These are phyloP conservation scores for Penicillium samsonianum DNA, from an alignment of 495 filamentous ascomycete species.

Conservation along the genomic window DNA sequence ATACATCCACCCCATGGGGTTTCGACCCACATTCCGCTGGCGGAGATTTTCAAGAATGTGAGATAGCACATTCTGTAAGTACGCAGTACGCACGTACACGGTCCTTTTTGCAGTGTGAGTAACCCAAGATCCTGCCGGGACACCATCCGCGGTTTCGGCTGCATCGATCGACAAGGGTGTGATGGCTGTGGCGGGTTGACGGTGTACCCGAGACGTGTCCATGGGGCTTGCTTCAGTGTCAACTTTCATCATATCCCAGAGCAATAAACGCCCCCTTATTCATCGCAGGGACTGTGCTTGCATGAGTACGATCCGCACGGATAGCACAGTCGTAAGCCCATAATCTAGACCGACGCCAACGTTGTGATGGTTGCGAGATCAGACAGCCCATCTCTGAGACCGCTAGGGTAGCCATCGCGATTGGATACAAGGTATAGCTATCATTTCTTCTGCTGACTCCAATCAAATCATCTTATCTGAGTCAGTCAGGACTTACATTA, in stretches of 20 bases:
- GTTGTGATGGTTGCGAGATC: background rate
- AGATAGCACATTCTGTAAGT: constrained; percentile 2
- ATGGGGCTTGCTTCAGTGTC: constrained; percentile 1
- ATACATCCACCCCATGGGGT: constrained; percentile 11
- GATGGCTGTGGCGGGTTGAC: constrained; percentile 12
- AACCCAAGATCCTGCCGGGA: constrained; percentile 18
- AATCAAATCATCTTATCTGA: background rate
- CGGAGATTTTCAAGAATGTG: constrained; percentile 13
- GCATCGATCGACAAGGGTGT: constrained; percentile 18
- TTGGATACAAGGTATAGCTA: background rate
- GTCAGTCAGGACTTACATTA: background rate
- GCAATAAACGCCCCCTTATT: background rate
- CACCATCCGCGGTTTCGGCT: constrained; percentile 14
- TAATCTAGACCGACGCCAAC: constrained; percentile 3
- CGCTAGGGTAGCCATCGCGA: background rate
- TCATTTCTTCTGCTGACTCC: constrained; percentile 1
- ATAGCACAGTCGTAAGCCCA: constrained; percentile 6
- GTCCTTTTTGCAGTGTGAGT: constrained; percentile 23
- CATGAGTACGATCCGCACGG: background rate
- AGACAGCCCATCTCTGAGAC: constrained; percentile 5
- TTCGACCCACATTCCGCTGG: constrained; percentile 8
- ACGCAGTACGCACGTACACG: constrained; percentile 3
- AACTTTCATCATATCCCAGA: background rate
- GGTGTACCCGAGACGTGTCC: constrained; percentile 12
- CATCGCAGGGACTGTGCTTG: background rate